Base-by-base conservation (phyloP, 768 basidiomycete genomes). In the Gyrodon lividus region DNA sequence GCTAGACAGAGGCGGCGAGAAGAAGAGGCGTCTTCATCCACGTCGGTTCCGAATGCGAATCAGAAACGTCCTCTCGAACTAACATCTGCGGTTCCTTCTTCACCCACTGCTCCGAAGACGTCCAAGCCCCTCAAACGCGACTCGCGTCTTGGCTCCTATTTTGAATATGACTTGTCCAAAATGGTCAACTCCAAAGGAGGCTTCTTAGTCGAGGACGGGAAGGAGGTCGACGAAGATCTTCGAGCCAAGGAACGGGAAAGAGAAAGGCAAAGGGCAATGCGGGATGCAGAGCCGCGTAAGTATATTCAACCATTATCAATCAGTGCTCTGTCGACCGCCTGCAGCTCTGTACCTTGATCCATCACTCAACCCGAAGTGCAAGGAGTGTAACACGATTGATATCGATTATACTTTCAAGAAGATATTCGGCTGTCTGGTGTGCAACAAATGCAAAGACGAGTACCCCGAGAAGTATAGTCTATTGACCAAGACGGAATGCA, bases 121-220 rank as follows among this genome's bases (percentile, higher is more conserved):
- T 73, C 76, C 49, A 77, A 74, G 48, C 67, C 68, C 2, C 72
- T 92, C 48, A 81, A 82, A 62, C 82, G 87, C 6, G 89, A 93
- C 59, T 79, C 85, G 12, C 81, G 89, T 30, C 74, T 93, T 10
- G 96, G 92, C 23, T 90, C 83, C 43, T 98, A 98, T 72, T 96
- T 96, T 58, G 96, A 98, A 58, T 98, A 97, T 81, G 95, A 98
- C 68, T 70, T 98, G 13, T 89, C 89, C 12, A 98, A 97, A 76
- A 90, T 98, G 85, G 87, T 93, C 63, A 98, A 99, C 68, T 87
- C 93, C 7, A 89, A 94, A 66, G 97, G 96, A 45, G 97, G 97
- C 1, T 99, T 98, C 69, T 70, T 99, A 62, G 77, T 96, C 5
- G 91, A 96, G 56, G 94, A 96, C 39, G 85, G 82, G n/a, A 82